These are phyloP conservation scores for Penicillium alfredii DNA, from an alignment of 495 filamentous ascomycete species.

Conservation along the genomic window DNA sequence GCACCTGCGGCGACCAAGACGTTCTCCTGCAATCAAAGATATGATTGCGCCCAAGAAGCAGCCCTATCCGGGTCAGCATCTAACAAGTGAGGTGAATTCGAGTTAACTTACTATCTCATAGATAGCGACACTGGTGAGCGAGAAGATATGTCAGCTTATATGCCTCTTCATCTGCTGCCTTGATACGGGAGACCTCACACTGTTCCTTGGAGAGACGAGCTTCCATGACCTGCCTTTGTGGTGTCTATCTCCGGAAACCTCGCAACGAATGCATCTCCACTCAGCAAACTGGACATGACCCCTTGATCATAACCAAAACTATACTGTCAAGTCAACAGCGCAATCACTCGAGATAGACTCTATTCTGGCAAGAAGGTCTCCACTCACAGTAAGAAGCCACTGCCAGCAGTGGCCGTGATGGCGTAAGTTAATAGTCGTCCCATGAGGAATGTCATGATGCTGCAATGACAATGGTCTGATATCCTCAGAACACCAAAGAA, in stretches of 20 bases:
- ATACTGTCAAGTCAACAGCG: not conserved
- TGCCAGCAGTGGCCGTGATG: conserved; percentile 37
- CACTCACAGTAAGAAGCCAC: conserved; percentile 35
- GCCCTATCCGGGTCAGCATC: too few species aligned
- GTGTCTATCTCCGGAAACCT: conserved; percentile 33
- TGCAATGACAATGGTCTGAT: not conserved
- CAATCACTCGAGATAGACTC: not conserved
- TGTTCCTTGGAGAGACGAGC: conserved; percentile 31
- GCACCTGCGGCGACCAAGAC: conserved; percentile 48
- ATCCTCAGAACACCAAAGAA: not conserved
- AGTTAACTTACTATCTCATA: conserved; percentile 33
- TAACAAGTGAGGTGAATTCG: too few species aligned
- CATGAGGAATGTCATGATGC: conserved; percentile 23
- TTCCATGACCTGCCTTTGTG: conserved; percentile 24
- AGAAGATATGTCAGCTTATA: not conserved
- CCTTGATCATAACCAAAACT: conserved; percentile 43
- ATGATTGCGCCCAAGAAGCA: conserved; percentile 54
- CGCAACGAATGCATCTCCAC: conserved; percentile 25
- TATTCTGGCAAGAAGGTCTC: not conserved
- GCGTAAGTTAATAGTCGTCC: conserved; percentile 23
- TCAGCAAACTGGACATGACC: conserved; percentile 37
- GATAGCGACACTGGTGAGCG: conserved; percentile 24
- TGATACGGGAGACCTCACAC: conserved; percentile 18
- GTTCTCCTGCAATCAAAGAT: conserved; percentile 45
- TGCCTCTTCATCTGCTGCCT: not conserved